Evolutionary conservation across 2,329 filamentous ascomycete species (phyloP).

Genomic region (Pseudogymnoascus pannorum): DNA sequence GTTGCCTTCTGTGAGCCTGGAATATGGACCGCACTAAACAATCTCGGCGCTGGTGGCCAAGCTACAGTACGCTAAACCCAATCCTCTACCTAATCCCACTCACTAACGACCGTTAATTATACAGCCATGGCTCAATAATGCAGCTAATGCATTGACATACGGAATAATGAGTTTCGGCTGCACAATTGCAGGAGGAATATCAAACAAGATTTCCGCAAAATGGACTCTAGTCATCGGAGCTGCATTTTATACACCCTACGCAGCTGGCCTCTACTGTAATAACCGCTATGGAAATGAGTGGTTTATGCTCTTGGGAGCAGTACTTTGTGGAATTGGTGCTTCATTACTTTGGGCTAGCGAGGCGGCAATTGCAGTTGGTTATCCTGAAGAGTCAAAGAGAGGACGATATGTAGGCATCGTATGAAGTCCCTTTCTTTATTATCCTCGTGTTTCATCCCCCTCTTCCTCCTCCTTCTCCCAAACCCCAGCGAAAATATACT

Average conservation of each 20-base stretch:
- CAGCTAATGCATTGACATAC: slow-evolving; percentile 66
- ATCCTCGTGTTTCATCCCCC: not conserved
- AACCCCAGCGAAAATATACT: not conserved
- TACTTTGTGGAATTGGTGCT: slow-evolving; percentile 53
- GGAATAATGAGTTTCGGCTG: slow-evolving; percentile 67
- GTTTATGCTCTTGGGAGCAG: slow-evolving; percentile 61
- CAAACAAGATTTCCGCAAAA: slow-evolving; percentile 63
- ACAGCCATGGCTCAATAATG: slow-evolving; percentile 56
- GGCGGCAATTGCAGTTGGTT: slow-evolving; percentile 64
- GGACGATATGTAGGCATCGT: slow-evolving; percentile 55
- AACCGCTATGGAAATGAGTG: slow-evolving; percentile 63
- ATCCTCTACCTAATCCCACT: not conserved
- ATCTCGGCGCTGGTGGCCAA: slow-evolving; percentile 61
- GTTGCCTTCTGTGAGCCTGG: slow-evolving; percentile 65
- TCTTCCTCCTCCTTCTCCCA: not conserved
- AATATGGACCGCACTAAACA: slow-evolving; percentile 69
- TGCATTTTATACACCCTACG: slow-evolving; percentile 63
- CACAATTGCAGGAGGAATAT: slow-evolving; percentile 55
- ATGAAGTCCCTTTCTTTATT: not conserved
- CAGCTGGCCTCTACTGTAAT: slow-evolving; percentile 64
- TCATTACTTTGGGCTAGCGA: slow-evolving; percentile 72
- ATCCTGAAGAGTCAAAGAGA: slow-evolving; percentile 62
- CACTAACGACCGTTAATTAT: slow-evolving; percentile 22
- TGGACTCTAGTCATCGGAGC: slow-evolving; percentile 65
- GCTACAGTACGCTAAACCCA: slow-evolving; percentile 16